A percentile compares a stretch with the other conserved stretches of the same genome.
phyloP scores from a whole-genome alignment of 1,284 basidiomycete species.

The Apiotrichum gracile region DNA sequence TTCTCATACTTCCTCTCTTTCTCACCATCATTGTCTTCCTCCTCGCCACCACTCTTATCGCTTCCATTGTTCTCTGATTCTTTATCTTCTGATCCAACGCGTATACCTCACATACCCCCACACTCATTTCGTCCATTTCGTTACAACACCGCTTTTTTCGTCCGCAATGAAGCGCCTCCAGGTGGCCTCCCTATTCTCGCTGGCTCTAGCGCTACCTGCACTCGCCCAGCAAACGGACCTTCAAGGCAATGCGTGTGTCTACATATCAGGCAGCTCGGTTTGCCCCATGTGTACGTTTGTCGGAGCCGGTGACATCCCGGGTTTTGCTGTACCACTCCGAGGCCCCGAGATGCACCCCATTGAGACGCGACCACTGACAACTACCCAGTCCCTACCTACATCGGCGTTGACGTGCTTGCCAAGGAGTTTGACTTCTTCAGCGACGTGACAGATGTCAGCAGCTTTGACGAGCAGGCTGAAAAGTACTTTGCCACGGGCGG shows the following conservation, averaged over 20 bases:
- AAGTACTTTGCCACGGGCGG: slow-evolving; percentile 43
- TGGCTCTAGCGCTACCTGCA: background rate
- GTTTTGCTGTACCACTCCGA: too few species aligned
- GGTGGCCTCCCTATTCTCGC: background rate
- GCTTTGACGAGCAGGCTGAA: background rate
- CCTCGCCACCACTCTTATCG: background rate
- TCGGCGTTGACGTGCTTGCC: slow-evolving; percentile 44
- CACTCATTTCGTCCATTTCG: background rate
- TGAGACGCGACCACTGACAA: background rate
- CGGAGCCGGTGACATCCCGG: too few species aligned
- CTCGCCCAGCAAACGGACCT: background rate
- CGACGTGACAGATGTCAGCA: slow-evolving; percentile 3
- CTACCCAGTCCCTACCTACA: slow-evolving; percentile 34
- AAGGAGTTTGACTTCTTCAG: slow-evolving; percentile 38
- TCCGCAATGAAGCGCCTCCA: background rate
- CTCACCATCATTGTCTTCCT: background rate
- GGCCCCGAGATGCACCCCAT: too few species aligned
- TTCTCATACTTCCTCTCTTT: background rate
- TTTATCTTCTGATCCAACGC: too few species aligned
- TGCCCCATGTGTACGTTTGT: slow-evolving; percentile 7
- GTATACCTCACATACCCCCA: background rate
- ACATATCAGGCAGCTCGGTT: slow-evolving; percentile 2
- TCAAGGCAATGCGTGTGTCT: slow-evolving; percentile 1
- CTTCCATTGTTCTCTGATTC: too few species aligned
- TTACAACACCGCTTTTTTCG: background rate